Percentiles rank a stretch among this genome's conserved stretches.
Evolutionary conservation across 1,284 basidiomycete species (phyloP).

Genomic region (Cryptococcus sp.): DNA sequence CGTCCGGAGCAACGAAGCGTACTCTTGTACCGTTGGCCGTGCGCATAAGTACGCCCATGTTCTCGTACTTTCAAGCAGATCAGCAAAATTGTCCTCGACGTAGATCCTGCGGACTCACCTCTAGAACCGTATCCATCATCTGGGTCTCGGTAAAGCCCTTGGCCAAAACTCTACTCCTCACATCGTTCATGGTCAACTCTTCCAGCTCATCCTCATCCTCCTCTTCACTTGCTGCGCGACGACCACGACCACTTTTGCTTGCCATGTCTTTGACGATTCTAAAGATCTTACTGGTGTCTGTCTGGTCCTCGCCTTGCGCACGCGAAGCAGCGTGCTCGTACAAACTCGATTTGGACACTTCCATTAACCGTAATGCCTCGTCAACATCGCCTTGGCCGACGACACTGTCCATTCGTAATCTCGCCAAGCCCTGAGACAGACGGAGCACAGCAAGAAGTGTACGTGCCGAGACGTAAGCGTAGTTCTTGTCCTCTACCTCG

Average conservation of each 20-base stretch:
- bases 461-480: conserved; percentile 94
- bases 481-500: conserved; percentile 81
- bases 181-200: conserved; percentile 70
- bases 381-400: conserved; percentile 90
- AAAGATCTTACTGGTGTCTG: conserved; percentile 78
- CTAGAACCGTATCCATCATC: conserved; percentile 75
- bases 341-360: conserved; percentile 88
- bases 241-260: conserved; percentile 48
- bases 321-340: conserved; percentile 68
- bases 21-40: conserved; percentile 75
- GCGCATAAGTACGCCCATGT: conserved; percentile 71
- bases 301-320: conserved; percentile 65
- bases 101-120: conserved; percentile 59
- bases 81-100: conserved; percentile 11
- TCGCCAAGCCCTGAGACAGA: conserved; percentile 89
- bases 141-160: conserved; percentile 88
- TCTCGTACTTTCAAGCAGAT: conserved; percentile 68
- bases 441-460: conserved; percentile 93
- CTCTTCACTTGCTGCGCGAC: conserved; percentile 57
- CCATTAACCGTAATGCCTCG: conserved; percentile 95
- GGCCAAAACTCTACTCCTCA: conserved; percentile 77
- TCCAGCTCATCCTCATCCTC: conserved; percentile 67
- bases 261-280: conserved; percentile 86
- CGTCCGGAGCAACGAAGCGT: conserved; percentile 53
- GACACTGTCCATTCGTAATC: conserved; percentile 76